phyloP scores from a whole-genome alignment of 2,329 filamentous ascomycete species.

The Fusarium buxicola region DNA sequence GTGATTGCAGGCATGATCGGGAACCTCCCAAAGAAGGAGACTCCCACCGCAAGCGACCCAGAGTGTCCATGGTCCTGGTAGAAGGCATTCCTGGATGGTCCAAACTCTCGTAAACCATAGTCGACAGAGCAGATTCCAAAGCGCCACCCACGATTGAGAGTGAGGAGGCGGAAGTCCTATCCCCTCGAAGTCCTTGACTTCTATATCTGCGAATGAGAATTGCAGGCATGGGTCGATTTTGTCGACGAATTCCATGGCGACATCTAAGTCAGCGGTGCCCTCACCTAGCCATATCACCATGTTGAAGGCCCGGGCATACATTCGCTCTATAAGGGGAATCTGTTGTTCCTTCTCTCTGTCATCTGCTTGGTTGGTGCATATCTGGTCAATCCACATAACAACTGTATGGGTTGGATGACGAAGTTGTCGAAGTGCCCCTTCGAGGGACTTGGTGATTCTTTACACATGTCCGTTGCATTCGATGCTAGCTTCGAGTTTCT shows the following conservation, averaged over 20 bases:
- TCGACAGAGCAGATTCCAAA: not conserved
- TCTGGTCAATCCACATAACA: too few relatives aligned
- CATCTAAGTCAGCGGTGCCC: not conserved
- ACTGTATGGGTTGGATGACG: too few relatives aligned
- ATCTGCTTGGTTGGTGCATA: too few relatives aligned
- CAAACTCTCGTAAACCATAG: not conserved
- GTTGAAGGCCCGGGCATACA: not conserved
- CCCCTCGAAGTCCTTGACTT: not conserved
- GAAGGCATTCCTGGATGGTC: not conserved
- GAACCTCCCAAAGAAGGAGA: not conserved
- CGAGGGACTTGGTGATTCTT: too few relatives aligned
- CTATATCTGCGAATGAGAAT: not conserved
- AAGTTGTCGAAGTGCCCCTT: too few relatives aligned
- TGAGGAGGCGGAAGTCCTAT: not conserved
- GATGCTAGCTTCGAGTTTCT: too few relatives aligned
- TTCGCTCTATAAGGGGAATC: too few relatives aligned
- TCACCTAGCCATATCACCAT: not conserved
- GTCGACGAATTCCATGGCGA: not conserved
- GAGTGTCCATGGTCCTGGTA: not conserved
- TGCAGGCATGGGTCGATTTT: not conserved
- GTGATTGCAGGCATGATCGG: not conserved
- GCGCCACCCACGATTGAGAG: not conserved
- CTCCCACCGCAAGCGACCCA: not conserved
- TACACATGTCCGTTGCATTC: too few relatives aligned
- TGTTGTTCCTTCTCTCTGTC: too few relatives aligned